Evolutionary conservation across 257 asterid species (phyloP).

Genomic region (Nicotiana sylvestris): DNA sequence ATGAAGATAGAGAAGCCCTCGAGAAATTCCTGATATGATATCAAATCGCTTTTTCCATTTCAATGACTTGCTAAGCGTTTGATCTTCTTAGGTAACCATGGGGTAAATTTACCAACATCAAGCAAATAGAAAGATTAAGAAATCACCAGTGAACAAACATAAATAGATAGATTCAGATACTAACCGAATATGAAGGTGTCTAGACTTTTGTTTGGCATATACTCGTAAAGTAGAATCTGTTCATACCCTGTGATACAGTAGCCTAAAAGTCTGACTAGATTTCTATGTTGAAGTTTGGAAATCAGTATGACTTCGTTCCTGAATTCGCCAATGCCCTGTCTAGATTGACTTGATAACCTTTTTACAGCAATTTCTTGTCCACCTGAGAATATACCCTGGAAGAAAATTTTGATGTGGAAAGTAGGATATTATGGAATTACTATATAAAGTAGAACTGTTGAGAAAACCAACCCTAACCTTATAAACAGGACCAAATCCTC

Average conservation of each 20-base stretch:
- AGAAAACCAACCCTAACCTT: constrained; percentile 1
- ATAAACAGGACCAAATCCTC: constrained; percentile 24
- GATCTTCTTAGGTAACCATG: not conserved
- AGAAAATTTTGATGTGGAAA: not conserved
- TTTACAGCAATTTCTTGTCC: constrained; percentile 35
- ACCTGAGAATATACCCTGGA: constrained; percentile 22
- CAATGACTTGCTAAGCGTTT: not conserved
- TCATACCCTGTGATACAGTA: constrained; percentile 25
- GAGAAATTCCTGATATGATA: constrained; percentile 15
- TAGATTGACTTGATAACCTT: constrained; percentile 23
- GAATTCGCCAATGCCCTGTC: constrained; percentile 28
- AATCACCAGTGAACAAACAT: not conserved
- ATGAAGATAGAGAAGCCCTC: constrained; percentile 18
- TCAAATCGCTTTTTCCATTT: constrained; percentile 15
- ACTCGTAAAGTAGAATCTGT: constrained; percentile 21
- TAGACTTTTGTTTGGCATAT: constrained; percentile 18
- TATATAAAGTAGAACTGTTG: not conserved
- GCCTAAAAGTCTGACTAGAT: constrained; percentile 13
- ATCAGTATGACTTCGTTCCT: constrained; percentile 19
- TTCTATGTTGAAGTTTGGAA: constrained; percentile 10
- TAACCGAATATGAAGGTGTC: constrained; percentile 25
- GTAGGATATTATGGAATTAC: not conserved
- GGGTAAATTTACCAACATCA: not conserved
- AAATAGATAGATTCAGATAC: constrained; percentile 5
- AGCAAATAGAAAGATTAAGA: not conserved